phyloP scores from a whole-genome alignment of 2,329 filamentous ascomycete genomes.

The Celoporthe dispersa region DNA sequence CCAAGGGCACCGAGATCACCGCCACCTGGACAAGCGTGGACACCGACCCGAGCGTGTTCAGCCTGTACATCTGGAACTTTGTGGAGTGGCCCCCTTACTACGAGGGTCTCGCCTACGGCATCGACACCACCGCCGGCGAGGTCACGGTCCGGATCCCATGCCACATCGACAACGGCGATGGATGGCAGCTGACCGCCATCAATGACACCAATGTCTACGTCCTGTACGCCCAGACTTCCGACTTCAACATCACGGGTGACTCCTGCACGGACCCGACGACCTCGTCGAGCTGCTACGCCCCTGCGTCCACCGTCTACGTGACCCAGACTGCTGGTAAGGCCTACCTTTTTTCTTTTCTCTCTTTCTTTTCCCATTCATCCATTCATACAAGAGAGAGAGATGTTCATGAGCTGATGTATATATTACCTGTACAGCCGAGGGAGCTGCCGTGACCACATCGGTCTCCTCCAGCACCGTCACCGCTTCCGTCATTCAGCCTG shows the following conservation, averaged over 20 bases:
- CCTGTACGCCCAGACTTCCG: constrained; percentile 25
- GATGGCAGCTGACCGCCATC: constrained; percentile 28
- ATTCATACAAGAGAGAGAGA: no score
- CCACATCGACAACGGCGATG: constrained; percentile 13
- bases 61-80: constrained; percentile 29
- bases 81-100: constrained; percentile 24
- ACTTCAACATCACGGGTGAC: constrained; percentile 23
- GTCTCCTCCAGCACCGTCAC: constrained; percentile 13
- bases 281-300: constrained; percentile 14
- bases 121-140: constrained; percentile 14
- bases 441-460: not conserved
- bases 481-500: constrained; percentile 18
- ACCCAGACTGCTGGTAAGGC: constrained; percentile 13
- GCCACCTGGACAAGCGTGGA: constrained; percentile 22
- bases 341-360: not conserved
- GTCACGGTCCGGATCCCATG: constrained; percentile 21
- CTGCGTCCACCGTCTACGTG: constrained; percentile 19
- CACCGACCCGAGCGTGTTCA: constrained; percentile 23
- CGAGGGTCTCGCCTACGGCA: constrained; percentile 21
- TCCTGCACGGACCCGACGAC: constrained; percentile 20
- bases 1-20: constrained; percentile 12
- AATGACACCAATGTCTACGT: constrained; percentile 29
- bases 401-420: not conserved
- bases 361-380: no score
- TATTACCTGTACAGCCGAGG: not conserved